A percentile compares a stretch with the other conserved stretches of the same genome.
Evolutionary conservation across 306 rosid genomes (phyloP).

Genomic region (Vigna angularis): DNA sequence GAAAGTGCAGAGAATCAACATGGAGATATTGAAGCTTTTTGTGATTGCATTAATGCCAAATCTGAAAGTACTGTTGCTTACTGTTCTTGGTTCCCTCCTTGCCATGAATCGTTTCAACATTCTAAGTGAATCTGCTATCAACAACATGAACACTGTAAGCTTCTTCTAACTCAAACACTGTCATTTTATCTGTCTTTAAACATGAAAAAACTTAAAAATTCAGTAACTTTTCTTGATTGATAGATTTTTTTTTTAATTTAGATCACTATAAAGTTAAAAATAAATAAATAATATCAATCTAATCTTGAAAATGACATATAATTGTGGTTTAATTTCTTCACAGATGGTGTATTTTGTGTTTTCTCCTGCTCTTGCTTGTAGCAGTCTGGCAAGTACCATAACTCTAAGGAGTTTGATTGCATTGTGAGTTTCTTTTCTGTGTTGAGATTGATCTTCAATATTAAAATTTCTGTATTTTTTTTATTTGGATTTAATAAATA

Average conservation of each 20-base stretch:
- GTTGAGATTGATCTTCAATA: background rate
- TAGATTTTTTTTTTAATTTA: too few species aligned
- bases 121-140: conserved; percentile 20
- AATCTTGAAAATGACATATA: too few species aligned
- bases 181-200: too few species aligned
- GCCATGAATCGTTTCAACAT: conserved; percentile 38
- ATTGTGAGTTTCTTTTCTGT: conserved; percentile 41
- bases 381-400: conserved; percentile 39
- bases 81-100: conserved; percentile 44
- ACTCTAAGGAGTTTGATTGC: conserved; percentile 37
- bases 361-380: conserved; percentile 45
- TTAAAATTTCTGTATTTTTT: background rate
- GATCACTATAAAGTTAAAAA: too few species aligned
- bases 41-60: conserved; percentile 42
- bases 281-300: too few species aligned
- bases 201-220: too few species aligned
- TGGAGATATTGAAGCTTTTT: conserved; percentile 46
- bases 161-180: too few species aligned
- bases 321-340: background rate
- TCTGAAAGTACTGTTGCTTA: conserved; percentile 43
- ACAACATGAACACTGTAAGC: conserved; percentile 45
- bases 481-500: background rate
- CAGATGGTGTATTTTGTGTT: conserved; percentile 51
- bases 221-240: too few species aligned
- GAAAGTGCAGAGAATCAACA: background rate